These are phyloP conservation scores for Aspergillus sp. DNA, from an alignment of 2,329 filamentous ascomycete genomes.

Conservation along the genomic window DNA sequence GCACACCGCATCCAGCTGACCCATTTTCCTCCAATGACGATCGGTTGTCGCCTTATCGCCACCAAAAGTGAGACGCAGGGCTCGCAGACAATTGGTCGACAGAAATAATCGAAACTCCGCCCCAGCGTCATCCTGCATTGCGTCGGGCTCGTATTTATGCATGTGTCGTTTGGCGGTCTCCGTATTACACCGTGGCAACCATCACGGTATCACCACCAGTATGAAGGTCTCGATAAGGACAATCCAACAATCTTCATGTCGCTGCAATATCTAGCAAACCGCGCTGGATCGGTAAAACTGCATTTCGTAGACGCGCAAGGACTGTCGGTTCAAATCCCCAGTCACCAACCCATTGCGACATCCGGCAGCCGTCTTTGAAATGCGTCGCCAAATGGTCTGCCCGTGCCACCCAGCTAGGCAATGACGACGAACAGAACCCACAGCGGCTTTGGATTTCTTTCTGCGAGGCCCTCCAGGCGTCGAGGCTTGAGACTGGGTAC, in stretches of 20 bases:
- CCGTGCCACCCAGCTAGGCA: conserved; percentile 53
- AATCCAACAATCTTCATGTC: background rate
- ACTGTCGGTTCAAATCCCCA: conserved; percentile 47
- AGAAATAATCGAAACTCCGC: conserved; percentile 9
- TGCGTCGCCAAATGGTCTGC: conserved; percentile 56
- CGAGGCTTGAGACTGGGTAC: conserved; percentile 50
- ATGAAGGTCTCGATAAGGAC: background rate
- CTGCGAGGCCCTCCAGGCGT: conserved; percentile 54
- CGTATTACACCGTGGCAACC: conserved; percentile 5
- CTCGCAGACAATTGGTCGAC: conserved; percentile 10
- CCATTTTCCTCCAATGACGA: conserved; percentile 7
- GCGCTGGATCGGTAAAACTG: conserved; percentile 31
- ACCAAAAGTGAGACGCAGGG: background rate
- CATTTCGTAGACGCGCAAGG: conserved; percentile 35
- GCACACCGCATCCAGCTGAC: conserved; percentile 16
- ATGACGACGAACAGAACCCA: conserved; percentile 52
- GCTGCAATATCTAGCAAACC: background rate
- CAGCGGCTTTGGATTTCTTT: conserved; percentile 55
- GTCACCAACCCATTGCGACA: conserved; percentile 58
- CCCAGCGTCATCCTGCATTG: conserved; percentile 7
- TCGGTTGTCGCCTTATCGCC: conserved; percentile 2
- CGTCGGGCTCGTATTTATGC: background rate
- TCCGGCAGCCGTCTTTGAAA: conserved; percentile 54
- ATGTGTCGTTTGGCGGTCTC: background rate
- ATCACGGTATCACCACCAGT: background rate